Conservation (phyloP, 345 rosid genomes). For the Eucalyptus tenuipes region DNA sequence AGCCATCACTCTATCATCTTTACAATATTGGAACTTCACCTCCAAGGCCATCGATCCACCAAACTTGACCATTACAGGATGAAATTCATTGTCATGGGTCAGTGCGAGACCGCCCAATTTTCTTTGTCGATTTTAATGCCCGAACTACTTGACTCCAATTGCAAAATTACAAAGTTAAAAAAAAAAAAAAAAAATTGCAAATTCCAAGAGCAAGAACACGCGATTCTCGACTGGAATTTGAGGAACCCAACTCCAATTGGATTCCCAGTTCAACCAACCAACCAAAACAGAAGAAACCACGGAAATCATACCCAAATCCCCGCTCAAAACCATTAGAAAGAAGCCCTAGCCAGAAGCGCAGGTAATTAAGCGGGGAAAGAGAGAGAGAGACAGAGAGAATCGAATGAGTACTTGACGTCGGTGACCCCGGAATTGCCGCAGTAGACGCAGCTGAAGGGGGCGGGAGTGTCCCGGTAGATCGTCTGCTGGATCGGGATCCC, state of each 20-base stretch:
- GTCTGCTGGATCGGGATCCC: slow-evolving; percentile 84
- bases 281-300: not conserved
- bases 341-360: not conserved
- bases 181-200: not conserved
- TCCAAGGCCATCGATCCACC: not conserved
- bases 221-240: not conserved
- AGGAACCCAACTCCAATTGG: not conserved
- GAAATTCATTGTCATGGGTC: not conserved
- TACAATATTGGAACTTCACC: not conserved
- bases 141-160: not conserved
- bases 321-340: not conserved
- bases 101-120: not conserved
- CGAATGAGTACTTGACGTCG: slow-evolving; percentile 35
- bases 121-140: not conserved
- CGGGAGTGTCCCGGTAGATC: slow-evolving; percentile 80
- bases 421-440: slow-evolving; percentile 85
- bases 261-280: not conserved
- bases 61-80: not conserved
- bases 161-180: not conserved
- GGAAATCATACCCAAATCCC: not conserved
- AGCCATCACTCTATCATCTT: not conserved
- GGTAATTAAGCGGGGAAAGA: not conserved
- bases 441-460: slow-evolving; percentile 71
- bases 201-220: not conserved
- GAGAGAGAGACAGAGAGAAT: not conserved